A percentile compares a stretch with the other conserved stretches of the same genome.
phyloP scores from a whole-genome alignment of 192 early-diverging fungal species.

The Backusella australiensis region DNA sequence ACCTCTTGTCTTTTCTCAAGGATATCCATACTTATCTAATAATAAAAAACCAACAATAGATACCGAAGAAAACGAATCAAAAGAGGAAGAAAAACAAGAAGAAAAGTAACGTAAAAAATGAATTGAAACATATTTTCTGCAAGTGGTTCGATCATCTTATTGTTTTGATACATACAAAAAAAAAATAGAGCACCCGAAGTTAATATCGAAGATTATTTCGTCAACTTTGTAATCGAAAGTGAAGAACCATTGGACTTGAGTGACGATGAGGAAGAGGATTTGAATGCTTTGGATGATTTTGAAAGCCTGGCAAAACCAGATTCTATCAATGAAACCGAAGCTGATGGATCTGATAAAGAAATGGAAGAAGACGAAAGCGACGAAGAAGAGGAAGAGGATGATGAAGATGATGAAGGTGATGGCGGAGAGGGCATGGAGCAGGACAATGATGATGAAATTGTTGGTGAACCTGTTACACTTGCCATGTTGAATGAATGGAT shows the following conservation, averaged over 20 bases:
- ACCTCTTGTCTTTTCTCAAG: too few relatives aligned
- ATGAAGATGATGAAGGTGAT: slow-evolving; percentile 23
- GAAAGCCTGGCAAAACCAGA: slow-evolving; percentile 22
- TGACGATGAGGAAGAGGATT: slow-evolving; percentile 36
- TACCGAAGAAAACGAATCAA: not conserved
- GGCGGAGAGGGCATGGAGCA: slow-evolving; percentile 33
- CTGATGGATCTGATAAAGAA: slow-evolving; percentile 17
- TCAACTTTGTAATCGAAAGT: slow-evolving; percentile 12
- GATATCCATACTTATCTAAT: not conserved
- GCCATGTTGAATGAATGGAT: slow-evolving; percentile 52
- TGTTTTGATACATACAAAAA: not conserved
- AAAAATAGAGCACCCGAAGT: slow-evolving; percentile 3
- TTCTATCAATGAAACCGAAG: slow-evolving; percentile 15
- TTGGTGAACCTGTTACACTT: slow-evolving; percentile 55
- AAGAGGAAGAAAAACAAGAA: not conserved
- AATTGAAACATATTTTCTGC: not conserved
- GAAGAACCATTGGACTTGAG: slow-evolving; percentile 28
- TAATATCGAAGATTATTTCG: slow-evolving; percentile 20
- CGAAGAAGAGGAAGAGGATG: not conserved
- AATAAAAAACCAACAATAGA: not conserved
- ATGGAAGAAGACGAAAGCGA: slow-evolving; percentile 25
- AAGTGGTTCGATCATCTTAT: not conserved
- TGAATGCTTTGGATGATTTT: slow-evolving; percentile 23
- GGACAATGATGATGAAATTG: slow-evolving; percentile 31
- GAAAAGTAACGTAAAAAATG: not conserved